Base-by-base conservation (phyloP, 768 basidiomycete species). In the Tylopilus rubrobrunneus region DNA sequence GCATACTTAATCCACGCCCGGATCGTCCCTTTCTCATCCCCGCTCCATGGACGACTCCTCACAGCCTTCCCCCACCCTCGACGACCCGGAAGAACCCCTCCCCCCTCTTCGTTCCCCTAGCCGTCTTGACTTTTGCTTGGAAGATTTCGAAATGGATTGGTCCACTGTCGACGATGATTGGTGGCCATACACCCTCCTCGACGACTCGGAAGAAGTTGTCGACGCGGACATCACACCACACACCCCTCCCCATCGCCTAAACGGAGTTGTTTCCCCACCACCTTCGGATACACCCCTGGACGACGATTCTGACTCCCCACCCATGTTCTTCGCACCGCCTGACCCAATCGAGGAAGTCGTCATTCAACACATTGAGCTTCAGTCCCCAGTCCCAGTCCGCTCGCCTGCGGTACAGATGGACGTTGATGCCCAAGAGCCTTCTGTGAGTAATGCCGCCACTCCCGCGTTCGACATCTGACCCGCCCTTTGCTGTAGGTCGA, bases 51-150 rank as follows among this genome's bases (percentile, higher is more conserved):
- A 57, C 42, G 29, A 36, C 19, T 39, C 33, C 17, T 34, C 62
- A n/a, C 23, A 33, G 17, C 28, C 40, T 6, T 53, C 55, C 5
- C 28, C 23, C 25, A 23, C 25, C 10, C 48, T 31, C 10, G 67
- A 63, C 23, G 60, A 60, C 5, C 45, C 45, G 3, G 60, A 64
- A 10, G 60, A 56, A 21, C 45, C 52, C 8, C 51, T 17, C 15
- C 33, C 42, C n/a, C 76, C 78, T 33, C 67, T 69, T 58, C 76
- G 78, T 31, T 78, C 80, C 47, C 69, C 71, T 28, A 83, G 77
- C 57, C 78, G 77, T 43, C 71, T 81, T 8, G 77, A 77, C 45
- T 80, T 79, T 37, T 64, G 67, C 48, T 19, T 55, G 31, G 47
- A 56, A 11, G 49, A 36, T 11, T 19, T 31, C 2, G 56, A 23